phyloP scores from a whole-genome alignment of 2,329 filamentous ascomycete genomes.

The Paramyrothecium roridum region DNA sequence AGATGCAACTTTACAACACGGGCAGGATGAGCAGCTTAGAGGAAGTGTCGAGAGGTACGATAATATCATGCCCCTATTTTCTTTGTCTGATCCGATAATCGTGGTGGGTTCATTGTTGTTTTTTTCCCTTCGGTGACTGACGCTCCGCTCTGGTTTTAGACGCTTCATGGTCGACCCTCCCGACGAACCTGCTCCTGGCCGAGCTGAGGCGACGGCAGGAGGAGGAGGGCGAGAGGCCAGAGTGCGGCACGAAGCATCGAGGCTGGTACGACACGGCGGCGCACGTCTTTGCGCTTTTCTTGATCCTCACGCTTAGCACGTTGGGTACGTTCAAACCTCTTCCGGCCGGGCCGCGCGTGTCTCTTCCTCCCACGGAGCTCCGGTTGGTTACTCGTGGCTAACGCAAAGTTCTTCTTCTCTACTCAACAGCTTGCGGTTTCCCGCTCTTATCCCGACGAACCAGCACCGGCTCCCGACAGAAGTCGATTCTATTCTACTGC shows the following conservation, averaged over 20 bases:
- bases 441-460: conserved; percentile 61
- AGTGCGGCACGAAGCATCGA: conserved; percentile 49
- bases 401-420: neutral
- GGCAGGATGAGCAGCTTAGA: neutral
- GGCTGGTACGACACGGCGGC: conserved; percentile 63
- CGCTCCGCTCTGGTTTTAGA: conserved; percentile 13
- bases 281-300: conserved; percentile 65
- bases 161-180: conserved; percentile 43
- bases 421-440: conserved; percentile 56
- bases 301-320: conserved; percentile 62
- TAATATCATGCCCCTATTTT: neutral
- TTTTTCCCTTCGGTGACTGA: neutral
- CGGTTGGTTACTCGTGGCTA: neutral
- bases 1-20: neutral
- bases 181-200: conserved; percentile 48
- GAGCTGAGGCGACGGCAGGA: conserved; percentile 48
- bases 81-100: too few relatives aligned
- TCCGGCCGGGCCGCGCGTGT: neutral
- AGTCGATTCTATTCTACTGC: conserved; percentile 61
- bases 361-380: neutral
- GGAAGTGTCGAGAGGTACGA: neutral
- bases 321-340: conserved; percentile 37
- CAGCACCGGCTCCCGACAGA: conserved; percentile 54
- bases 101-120: too few relatives aligned
- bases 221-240: conserved; percentile 37